phyloP scores from a whole-genome alignment of 345 rosid species.

The Ricinus communis region DNA sequence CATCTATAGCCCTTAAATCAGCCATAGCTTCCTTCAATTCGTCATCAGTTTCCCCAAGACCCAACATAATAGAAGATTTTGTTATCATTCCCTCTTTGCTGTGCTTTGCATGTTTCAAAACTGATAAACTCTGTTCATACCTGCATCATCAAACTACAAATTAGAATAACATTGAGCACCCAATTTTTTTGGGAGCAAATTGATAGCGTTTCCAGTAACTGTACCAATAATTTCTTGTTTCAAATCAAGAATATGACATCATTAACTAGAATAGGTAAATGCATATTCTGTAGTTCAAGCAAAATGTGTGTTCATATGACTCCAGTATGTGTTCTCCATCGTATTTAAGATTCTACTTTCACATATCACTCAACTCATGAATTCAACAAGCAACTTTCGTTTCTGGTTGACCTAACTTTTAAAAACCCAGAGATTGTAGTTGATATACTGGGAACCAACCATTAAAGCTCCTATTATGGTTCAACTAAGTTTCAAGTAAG shows the following conservation, averaged over 20 bases:
- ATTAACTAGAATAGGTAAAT: too few species aligned
- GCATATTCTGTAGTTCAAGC: too few species aligned
- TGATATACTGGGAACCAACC: constrained; percentile 2
- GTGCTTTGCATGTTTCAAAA: constrained; percentile 79
- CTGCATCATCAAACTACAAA: constrained; percentile 40
- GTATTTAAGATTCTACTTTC: too few species aligned
- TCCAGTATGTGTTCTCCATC: too few species aligned
- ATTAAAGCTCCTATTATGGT: background rate
- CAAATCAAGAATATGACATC: background rate
- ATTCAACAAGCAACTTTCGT: background rate
- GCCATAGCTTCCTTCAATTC: constrained; percentile 85
- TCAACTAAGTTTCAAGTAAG: background rate
- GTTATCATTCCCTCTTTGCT: constrained; percentile 84
- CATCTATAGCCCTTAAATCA: constrained; percentile 86
- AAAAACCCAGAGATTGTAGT: background rate
- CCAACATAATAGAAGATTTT: constrained; percentile 97
- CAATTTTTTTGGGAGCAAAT: constrained; percentile 7
- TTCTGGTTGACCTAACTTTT: background rate
- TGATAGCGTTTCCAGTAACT: background rate
- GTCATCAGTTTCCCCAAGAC: constrained; percentile 92
- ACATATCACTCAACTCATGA: background rate
- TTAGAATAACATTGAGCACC: constrained; percentile 9
- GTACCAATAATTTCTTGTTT: background rate
- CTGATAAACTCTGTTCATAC: constrained; percentile 91
- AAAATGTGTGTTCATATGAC: too few species aligned